Base-by-base conservation (phyloP, 2,329 filamentous ascomycete species). In the Phialophora verrucosa region DNA sequence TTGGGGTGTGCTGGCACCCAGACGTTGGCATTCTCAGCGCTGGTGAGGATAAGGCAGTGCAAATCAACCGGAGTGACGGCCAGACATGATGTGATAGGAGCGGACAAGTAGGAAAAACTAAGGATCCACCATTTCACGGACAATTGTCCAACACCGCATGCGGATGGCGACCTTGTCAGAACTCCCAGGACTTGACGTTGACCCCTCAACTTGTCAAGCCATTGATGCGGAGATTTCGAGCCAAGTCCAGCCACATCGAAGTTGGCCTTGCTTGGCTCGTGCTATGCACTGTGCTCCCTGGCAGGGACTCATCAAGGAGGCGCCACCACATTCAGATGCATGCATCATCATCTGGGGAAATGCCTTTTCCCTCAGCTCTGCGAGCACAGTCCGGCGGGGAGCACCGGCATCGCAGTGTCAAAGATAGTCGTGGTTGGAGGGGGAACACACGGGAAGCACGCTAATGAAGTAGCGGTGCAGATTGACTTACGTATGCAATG, bases 41-140 rank as follows among this genome's bases (percentile, higher is more conserved):
- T 51, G 93, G 94, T 17, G 93, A 98, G 84, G 95, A 99, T 76
- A 97, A 95, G 82, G 89, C 87, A 81, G 89, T 99, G 74, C 95
- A 99, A 83, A 88, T 99, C 67, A 97, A 99, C 78, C 85, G 86
- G 20, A 70, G 68, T 56, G 65, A 71, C 38, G 59, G 65, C 12
- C 62, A 63, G 55, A 61, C 64, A 42, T 70, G 62, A 70, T 11
- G 49, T 23, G 20, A 25, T 17, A 25, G 49, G 20, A 51, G 25
- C 49, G 20, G 20, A 29, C 49, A 51, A 51, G 20, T 12, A 29
- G 12, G 20, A 11, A 29, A 51, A 29, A 51, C 20, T 44, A 51
- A 6, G 20, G 49, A 51, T 20, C 25, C 8, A 23, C 49, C 20
- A 25, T 51, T 51, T 51, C 11, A 29, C 49, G 14, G 49, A 29